phyloP scores from a whole-genome alignment of 2,329 filamentous ascomycete species.

The Apiospora phragmitis region DNA sequence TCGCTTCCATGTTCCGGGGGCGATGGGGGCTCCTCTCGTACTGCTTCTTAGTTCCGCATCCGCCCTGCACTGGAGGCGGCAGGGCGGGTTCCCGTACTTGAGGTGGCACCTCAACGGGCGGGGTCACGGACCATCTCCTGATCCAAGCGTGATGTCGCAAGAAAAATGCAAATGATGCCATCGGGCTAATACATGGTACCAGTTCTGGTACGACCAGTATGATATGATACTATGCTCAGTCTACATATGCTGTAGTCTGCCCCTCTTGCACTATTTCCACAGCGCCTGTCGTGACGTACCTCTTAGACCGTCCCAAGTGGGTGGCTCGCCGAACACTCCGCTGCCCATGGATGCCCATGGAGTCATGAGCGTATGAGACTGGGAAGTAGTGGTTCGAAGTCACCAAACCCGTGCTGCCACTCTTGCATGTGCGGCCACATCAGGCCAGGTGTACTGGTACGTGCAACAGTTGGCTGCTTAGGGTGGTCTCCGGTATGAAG shows the following conservation, averaged over 20 bases:
- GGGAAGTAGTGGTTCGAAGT: not conserved
- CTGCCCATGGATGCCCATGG: not conserved
- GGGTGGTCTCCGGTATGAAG: not conserved
- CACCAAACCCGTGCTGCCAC: not conserved
- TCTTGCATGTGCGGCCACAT: constrained; percentile 1
- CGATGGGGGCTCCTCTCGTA: not conserved
- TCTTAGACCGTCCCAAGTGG: not conserved
- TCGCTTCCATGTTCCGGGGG: not conserved
- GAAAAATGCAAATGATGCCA: constrained; percentile 13
- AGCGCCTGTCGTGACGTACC: not conserved
- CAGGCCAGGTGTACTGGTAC: not conserved
- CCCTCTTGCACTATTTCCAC: not conserved
- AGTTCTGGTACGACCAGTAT: too few relatives aligned
- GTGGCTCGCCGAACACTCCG: not conserved
- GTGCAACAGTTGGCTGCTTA: not conserved
- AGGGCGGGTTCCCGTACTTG: not conserved
- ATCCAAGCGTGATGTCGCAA: constrained; percentile 7
- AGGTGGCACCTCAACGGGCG: constrained; percentile 4
- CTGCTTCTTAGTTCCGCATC: not conserved
- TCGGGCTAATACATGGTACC: constrained; percentile 3
- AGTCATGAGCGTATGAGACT: not conserved
- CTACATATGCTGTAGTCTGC: not conserved
- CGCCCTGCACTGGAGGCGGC: not conserved
- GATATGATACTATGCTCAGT: not conserved
- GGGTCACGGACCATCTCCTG: not conserved